Conservation (phyloP, 202 grass and related monocot genomes). For the Thinopyrum obtusiflorum region DNA sequence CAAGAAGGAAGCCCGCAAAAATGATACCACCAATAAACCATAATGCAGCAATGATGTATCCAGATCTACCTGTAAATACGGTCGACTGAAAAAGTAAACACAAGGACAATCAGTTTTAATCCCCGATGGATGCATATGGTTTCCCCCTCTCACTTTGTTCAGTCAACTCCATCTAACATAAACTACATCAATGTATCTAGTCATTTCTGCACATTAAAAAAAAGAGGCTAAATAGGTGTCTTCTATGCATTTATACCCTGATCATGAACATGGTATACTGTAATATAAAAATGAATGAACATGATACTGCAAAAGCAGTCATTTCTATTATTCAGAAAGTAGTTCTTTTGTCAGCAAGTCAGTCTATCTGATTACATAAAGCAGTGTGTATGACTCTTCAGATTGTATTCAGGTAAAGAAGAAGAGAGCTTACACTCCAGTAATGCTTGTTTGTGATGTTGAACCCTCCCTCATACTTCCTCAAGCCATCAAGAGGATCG, state of each 20-base stretch:
- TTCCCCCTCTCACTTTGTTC: not conserved
- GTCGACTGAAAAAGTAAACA: constrained; percentile 71
- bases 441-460: constrained; percentile 89
- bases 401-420: constrained; percentile 1
- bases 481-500: constrained; percentile 65
- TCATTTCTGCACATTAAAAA: not conserved
- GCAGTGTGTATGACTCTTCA: not conserved
- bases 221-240: not conserved
- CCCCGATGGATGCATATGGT: not conserved
- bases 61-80: constrained; percentile 86
- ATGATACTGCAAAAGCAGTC: not conserved
- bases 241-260: not conserved
- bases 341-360: not conserved
- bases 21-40: constrained; percentile 67
- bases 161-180: not conserved
- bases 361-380: not conserved
- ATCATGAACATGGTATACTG: too few relatives aligned
- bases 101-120: constrained; percentile 30
- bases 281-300: too few relatives aligned
- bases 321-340: not conserved
- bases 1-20: constrained; percentile 22
- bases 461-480: constrained; percentile 80
- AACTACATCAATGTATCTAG: not conserved
- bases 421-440: constrained; percentile 81
- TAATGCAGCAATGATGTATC: constrained; percentile 67